Base-by-base conservation (phyloP, 116 monocot species). In the Dioscorea cayenensis region DNA sequence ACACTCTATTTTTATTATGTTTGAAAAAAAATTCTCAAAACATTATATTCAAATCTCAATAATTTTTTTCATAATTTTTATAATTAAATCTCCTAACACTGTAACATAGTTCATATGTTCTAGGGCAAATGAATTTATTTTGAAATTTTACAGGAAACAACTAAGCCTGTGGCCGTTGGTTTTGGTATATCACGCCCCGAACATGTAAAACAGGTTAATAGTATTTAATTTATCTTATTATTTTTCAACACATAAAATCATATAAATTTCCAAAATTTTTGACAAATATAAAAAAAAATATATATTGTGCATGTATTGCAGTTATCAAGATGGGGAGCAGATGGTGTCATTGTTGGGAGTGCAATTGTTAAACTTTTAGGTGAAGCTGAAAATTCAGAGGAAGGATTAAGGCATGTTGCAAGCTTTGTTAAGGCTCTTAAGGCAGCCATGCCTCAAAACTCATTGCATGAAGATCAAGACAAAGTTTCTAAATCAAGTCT, bases 301-400 rank as follows among this genome's bases (percentile, higher is more conserved):
- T 25, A 25, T 28, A 0, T 29, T 23, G 6, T 5, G 16, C 21
- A 62, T 63, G 48, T 61, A 61, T 35, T 69, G n/a, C 70, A 97
- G 97, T 72, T 97, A 28, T 84, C 97, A 5, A 81, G 82, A 77
- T 97, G 97, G 97, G 97, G 93, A 60, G 97, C 97, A 19, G 97
- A 97, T 71, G 97, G 97, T 51, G 93, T 89, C 64, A 97, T 93
- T 60, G 88, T 97, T 29, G 93, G 97, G 3, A 97, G 93, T 66
- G 97, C 97, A 12, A 88, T 88, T 66, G 97, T 93, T 61, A 90
- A 77, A 71, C 73, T 90, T 27, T 67, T 93, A 28, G 88, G 86
- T 4, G 89, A 89, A 61, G 84, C 93, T 13, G 78, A 86, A 28
- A 79, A 83, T 21, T 79, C 97, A 7, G 86, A 88, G 75, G 88